Conservation (phyloP, 2,329 filamentous ascomycete species). For the Aspergillus sojae region DNA sequence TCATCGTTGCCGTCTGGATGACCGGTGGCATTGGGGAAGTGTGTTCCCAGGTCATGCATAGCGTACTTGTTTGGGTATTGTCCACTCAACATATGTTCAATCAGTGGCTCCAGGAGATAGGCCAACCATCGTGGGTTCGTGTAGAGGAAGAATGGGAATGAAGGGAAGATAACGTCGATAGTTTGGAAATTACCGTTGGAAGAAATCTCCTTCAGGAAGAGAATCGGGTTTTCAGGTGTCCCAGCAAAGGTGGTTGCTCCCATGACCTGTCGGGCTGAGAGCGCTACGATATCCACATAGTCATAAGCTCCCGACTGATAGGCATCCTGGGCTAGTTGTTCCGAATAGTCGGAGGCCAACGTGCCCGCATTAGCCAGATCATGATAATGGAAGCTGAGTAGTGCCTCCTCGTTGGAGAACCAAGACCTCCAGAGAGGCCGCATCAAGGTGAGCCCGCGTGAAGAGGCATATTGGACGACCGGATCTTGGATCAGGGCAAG, state of each 20-base stretch:
- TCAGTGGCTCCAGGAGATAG: conserved; percentile 75
- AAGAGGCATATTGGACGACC: conserved; percentile 76
- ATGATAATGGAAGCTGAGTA: conserved; percentile 74
- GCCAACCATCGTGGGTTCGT: conserved; percentile 80
- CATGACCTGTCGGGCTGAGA: conserved; percentile 78
- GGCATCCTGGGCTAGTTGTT: conserved; percentile 70
- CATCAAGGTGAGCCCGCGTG: conserved; percentile 76
- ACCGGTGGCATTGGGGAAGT: conserved; percentile 59
- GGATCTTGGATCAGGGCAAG: conserved; percentile 77
- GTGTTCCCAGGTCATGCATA: conserved; percentile 57
- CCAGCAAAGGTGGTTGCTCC: conserved; percentile 76
- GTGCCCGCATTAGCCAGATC: conserved; percentile 67
- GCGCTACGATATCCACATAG: conserved; percentile 75
- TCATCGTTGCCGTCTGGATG: conserved; percentile 58
- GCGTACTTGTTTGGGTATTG: conserved; percentile 71
- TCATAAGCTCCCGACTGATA: conserved; percentile 72
- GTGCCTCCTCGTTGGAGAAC: conserved; percentile 63
- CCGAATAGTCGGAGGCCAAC: conserved; percentile 73
- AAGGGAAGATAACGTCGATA: conserved; percentile 83
- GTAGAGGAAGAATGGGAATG: conserved; percentile 84
- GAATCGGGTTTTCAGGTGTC: conserved; percentile 68
- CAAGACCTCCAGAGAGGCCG: conserved; percentile 77
- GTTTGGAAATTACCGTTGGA: conserved; percentile 85
- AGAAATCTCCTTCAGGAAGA: conserved; percentile 85
- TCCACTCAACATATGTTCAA: conserved; percentile 79